Percentiles rank a stretch among this genome's conserved stretches.
phyloP scores from a whole-genome alignment of 768 basidiomycete species.

The Suillus decipiens region DNA sequence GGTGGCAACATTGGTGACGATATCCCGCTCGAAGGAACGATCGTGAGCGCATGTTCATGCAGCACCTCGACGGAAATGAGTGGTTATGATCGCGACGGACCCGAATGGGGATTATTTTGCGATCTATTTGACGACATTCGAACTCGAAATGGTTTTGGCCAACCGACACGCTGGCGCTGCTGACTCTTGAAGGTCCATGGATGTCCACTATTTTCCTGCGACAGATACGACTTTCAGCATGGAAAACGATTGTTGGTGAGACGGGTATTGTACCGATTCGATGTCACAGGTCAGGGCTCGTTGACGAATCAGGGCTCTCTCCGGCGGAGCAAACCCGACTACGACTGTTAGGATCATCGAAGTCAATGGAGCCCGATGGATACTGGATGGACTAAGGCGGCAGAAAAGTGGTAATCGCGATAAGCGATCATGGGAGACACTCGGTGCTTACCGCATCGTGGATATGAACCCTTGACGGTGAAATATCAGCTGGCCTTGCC shows the following conservation, averaged over 20 bases:
- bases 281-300: neutral
- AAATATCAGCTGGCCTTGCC: neutral
- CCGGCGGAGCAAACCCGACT: neutral
- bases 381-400: conserved; percentile 1
- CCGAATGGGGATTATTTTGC: neutral
- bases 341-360: neutral
- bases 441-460: neutral
- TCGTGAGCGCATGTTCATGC: neutral
- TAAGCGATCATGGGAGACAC: conserved; percentile 2
- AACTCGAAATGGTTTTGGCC: neutral
- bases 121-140: conserved; percentile 1
- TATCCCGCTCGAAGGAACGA: neutral
- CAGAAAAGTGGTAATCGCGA: neutral
- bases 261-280: neutral
- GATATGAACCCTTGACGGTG: neutral
- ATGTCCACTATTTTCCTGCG: neutral
- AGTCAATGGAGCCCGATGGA: neutral
- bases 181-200: neutral
- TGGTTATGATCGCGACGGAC: neutral
- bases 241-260: neutral
- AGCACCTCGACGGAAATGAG: conserved; percentile 7
- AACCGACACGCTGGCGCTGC: neutral
- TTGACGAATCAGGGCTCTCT: neutral
- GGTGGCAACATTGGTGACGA: neutral
- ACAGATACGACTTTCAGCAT: neutral